These are phyloP conservation scores for Ascocoryne sarcoides DNA, from an alignment of 2,329 filamentous ascomycete genomes.

Conservation along the genomic window DNA sequence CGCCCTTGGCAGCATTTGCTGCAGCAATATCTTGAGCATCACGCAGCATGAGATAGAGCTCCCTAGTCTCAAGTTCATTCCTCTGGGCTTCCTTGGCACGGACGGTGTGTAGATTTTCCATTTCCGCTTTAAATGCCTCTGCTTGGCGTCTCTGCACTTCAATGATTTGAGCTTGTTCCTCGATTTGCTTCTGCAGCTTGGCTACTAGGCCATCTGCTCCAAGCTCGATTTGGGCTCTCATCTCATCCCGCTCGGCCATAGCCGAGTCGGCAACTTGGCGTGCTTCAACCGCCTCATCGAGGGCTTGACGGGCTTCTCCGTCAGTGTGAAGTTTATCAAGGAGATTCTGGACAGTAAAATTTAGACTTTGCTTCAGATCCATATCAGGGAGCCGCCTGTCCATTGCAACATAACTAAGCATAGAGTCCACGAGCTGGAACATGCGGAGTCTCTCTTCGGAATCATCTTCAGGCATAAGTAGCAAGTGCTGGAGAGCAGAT, in stretches of 20 bases:
- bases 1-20: constrained; percentile 60
- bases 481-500: constrained; percentile 87
- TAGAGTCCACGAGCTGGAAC: constrained; percentile 97
- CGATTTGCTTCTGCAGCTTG: constrained; percentile 87
- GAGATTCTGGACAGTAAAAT: constrained; percentile 92
- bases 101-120: constrained; percentile 77
- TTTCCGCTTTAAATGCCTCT: constrained; percentile 79
- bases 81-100: constrained; percentile 86
- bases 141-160: constrained; percentile 80
- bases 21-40: constrained; percentile 95
- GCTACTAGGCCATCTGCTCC: constrained; percentile 89
- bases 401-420: constrained; percentile 99
- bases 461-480: constrained; percentile 85
- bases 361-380: constrained; percentile 95
- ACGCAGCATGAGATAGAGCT: constrained; percentile 95
- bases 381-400: constrained; percentile 90
- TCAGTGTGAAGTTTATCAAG: constrained; percentile 95
- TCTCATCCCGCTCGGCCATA: constrained; percentile 92
- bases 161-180: constrained; percentile 85
- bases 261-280: constrained; percentile 91
- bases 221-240: constrained; percentile 78
- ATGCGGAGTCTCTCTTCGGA: constrained; percentile 86
- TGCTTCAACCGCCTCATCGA: constrained; percentile 84
- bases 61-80: constrained; percentile 91
- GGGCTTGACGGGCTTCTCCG: constrained; percentile 82